Evolutionary conservation across 2,329 filamentous ascomycete species (phyloP).

Genomic region (Ceratocystis papillata): DNA sequence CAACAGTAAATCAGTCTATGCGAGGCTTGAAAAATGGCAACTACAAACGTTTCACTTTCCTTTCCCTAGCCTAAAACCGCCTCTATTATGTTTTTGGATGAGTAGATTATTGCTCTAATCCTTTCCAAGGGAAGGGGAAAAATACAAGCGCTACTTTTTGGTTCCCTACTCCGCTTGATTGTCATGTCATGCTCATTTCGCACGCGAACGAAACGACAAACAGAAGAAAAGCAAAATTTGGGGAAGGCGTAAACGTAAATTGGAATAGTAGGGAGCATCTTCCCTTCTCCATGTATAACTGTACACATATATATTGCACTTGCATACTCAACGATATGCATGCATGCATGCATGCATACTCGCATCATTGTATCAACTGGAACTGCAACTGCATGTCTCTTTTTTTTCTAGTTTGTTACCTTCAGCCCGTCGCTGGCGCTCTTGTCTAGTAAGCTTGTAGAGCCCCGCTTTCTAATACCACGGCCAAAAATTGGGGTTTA

Average conservation of each 20-base stretch:
- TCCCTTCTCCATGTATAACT: neutral
- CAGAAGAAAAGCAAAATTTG: neutral
- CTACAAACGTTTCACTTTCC: neutral
- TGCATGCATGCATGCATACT: neutral
- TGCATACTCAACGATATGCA: neutral
- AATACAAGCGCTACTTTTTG: neutral
- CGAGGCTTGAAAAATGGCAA: neutral
- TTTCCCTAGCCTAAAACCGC: neutral
- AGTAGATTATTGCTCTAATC: neutral
- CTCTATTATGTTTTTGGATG: neutral
- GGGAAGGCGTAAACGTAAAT: neutral
- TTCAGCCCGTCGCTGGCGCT: conserved; percentile 10
- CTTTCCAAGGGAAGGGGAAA: neutral
- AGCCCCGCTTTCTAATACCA: neutral
- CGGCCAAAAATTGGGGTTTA: neutral
- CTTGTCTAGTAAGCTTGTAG: neutral
- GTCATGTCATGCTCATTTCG: neutral
- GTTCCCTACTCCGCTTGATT: neutral
- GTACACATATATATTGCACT: neutral
- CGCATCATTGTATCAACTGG: too few relatives aligned
- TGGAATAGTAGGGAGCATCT: too few relatives aligned
- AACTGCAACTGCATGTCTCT: neutral
- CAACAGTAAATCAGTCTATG: neutral
- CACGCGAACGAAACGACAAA: neutral
- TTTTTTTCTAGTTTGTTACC: neutral